Conservation (phyloP, 2,329 filamentous ascomycete genomes). For the Diaporthe destruens region DNA sequence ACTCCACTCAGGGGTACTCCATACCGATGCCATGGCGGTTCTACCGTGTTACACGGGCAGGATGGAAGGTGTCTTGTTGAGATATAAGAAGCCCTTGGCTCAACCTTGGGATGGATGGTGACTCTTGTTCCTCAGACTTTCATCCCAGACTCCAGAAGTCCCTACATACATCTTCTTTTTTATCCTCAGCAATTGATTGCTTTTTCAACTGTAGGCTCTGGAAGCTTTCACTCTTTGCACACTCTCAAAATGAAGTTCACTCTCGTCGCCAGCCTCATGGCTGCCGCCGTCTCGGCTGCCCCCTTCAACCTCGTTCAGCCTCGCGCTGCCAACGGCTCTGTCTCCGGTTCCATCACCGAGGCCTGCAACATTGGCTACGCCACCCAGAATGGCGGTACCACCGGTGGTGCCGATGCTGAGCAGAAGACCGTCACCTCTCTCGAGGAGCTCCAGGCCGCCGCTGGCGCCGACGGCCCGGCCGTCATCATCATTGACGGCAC, state of each 20-base stretch:
- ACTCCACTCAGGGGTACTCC: conserved; percentile 7
- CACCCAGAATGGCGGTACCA: conserved; percentile 64
- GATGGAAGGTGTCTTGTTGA: conserved; percentile 17
- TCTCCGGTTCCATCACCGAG: conserved; percentile 36
- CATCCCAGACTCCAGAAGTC: conserved; percentile 28
- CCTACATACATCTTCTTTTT: conserved; percentile 35
- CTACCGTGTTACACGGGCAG: not conserved
- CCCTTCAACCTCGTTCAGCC: conserved; percentile 26
- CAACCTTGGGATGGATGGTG: not conserved
- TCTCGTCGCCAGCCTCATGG: conserved; percentile 26
- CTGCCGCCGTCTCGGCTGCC: conserved; percentile 27
- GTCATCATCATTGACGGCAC: conserved; percentile 61
- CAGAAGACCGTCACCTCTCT: conserved; percentile 67
- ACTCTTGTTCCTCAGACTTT: conserved; percentile 29
- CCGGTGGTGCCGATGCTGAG: conserved; percentile 66
- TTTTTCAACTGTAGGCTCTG: conserved; percentile 38
- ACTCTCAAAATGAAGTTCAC: conserved; percentile 40
- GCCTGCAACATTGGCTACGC: conserved; percentile 57
- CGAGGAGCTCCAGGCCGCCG: conserved; percentile 62
- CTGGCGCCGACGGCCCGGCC: conserved; percentile 57
- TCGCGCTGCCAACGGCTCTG: conserved; percentile 10
- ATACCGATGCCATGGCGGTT: not conserved
- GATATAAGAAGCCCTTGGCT: conserved; percentile 16
- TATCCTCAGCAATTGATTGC: conserved; percentile 1
- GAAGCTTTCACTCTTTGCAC: conserved; percentile 30